Conservation (phyloP, 352 stramenopile species). For the Poterioochromonas sp. region DNA sequence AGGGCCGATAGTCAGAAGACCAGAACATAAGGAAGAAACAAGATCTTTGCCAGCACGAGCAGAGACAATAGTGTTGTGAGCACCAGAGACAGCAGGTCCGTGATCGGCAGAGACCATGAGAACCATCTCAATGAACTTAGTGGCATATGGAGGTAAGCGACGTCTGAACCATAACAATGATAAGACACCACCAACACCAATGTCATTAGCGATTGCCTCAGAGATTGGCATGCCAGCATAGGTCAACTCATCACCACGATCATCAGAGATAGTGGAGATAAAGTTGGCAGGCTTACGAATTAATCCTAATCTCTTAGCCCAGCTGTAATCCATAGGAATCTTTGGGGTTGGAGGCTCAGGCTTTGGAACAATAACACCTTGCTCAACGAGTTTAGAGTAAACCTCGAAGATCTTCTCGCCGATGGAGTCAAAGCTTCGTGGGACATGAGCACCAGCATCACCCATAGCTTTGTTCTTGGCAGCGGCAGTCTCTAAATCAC, state of each 20-base stretch:
- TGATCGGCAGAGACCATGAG: slow-evolving; percentile 94
- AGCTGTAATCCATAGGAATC: slow-evolving; percentile 92
- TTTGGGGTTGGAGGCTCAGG: slow-evolving; percentile 79
- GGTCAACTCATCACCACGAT: slow-evolving; percentile 86
- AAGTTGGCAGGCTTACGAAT: slow-evolving; percentile 92
- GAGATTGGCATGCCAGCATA: slow-evolving; percentile 79
- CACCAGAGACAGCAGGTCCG: slow-evolving; percentile 83
- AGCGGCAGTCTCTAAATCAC: slow-evolving; percentile 79
- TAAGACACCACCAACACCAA: slow-evolving; percentile 84
- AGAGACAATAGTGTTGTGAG: slow-evolving; percentile 91
- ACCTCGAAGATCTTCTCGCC: slow-evolving; percentile 73
- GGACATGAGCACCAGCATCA: slow-evolving; percentile 75
- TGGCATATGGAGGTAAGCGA: slow-evolving; percentile 59
- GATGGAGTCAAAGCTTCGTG: slow-evolving; percentile 87
- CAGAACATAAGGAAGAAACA: slow-evolving; percentile 87
- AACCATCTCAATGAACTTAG: slow-evolving; percentile 92
- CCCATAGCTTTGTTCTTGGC: slow-evolving; percentile 72
- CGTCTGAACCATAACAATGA: slow-evolving; percentile 91
- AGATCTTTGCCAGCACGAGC: slow-evolving; percentile 89
- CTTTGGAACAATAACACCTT: slow-evolving; percentile 64
- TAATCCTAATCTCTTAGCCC: slow-evolving; percentile 86
- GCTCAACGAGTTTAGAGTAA: slow-evolving; percentile 66
- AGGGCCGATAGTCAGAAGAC: slow-evolving; percentile 87
- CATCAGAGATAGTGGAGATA: slow-evolving; percentile 92
- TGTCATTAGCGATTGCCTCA: slow-evolving; percentile 81